Conservation (phyloP, 2,329 filamentous ascomycete genomes). For the Tolypocladium capitatum region DNA sequence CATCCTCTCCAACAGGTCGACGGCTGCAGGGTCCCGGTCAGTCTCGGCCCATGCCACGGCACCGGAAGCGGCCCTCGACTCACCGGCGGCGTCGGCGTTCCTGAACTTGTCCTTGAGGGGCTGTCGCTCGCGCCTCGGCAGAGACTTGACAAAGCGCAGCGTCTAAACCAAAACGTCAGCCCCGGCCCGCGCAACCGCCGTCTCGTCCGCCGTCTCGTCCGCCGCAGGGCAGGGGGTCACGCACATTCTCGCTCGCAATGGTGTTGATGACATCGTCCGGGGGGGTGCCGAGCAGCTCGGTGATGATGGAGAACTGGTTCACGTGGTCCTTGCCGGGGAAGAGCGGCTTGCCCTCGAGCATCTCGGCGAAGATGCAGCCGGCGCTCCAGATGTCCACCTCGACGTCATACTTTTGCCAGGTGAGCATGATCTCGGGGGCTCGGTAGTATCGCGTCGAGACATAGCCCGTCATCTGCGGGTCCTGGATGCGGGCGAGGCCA, state of each 20-base stretch:
- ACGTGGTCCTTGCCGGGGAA: slow-evolving; percentile 99
- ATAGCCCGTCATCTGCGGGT: slow-evolving; percentile 99
- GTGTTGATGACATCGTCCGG: slow-evolving; percentile 98
- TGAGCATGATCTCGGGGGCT: slow-evolving; percentile 98
- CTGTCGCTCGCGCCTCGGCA: slow-evolving; percentile 87
- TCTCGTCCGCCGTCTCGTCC: neutral
- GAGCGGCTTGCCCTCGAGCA: slow-evolving; percentile 95
- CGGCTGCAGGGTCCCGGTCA: slow-evolving; percentile 38
- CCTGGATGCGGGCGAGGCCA: slow-evolving; percentile 90
- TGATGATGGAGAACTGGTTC: slow-evolving; percentile 99
- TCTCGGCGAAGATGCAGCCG: slow-evolving; percentile 97
- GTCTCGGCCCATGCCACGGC: neutral
- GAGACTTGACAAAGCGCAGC: slow-evolving; percentile 88
- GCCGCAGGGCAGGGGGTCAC: slow-evolving; percentile 13
- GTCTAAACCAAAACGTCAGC: slow-evolving; percentile 43
- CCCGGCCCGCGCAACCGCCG: neutral
- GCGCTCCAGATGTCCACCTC: slow-evolving; percentile 99
- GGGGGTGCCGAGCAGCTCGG: slow-evolving; percentile 87
- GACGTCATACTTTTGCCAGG: slow-evolving; percentile 99
- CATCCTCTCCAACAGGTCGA: slow-evolving; percentile 92
- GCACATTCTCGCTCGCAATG: slow-evolving; percentile 93
- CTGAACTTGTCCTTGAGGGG: slow-evolving; percentile 82
- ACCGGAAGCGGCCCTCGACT: slow-evolving; percentile 9
- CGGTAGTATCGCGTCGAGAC: slow-evolving; percentile 98
- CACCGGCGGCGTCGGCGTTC: slow-evolving; percentile 80